These are phyloP conservation scores for Axilococcus clingmanii DNA, from an alignment of 139 green algal genomes.

Conservation along the genomic window DNA sequence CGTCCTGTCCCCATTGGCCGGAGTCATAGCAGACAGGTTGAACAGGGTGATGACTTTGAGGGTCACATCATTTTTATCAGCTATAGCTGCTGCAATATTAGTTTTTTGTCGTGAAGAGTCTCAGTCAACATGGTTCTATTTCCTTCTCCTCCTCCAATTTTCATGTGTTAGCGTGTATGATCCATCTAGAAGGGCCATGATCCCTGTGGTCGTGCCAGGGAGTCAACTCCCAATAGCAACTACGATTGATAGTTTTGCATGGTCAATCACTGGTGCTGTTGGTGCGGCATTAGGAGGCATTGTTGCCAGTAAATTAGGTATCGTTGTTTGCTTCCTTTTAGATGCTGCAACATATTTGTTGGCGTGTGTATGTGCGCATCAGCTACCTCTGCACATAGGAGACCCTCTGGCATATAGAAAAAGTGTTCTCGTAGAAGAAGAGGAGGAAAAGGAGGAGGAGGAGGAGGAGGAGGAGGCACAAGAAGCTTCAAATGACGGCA, in stretches of 20 bases:
- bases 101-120: slow-evolving; percentile 7
- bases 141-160: slow-evolving; percentile 17
- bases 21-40: slow-evolving; percentile 39
- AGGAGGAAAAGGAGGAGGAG: neutral
- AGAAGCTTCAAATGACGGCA: neutral
- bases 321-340: slow-evolving; percentile 27
- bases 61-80: slow-evolving; percentile 1
- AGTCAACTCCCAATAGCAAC: slow-evolving; percentile 29
- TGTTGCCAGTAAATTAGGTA: slow-evolving; percentile 22
- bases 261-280: slow-evolving; percentile 32
- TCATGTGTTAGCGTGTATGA: slow-evolving; percentile 8
- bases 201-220: slow-evolving; percentile 25
- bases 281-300: slow-evolving; percentile 28
- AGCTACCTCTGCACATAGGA: slow-evolving; percentile 12
- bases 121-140: slow-evolving; percentile 4
- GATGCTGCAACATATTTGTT: slow-evolving; percentile 30
- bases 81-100: slow-evolving; percentile 3
- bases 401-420: neutral
- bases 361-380: slow-evolving; percentile 15
- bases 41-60: slow-evolving; percentile 24
- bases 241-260: slow-evolving; percentile 37
- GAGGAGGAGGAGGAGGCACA: neutral
- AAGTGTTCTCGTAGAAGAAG: neutral
- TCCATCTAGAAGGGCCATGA: slow-evolving; percentile 25
- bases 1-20: slow-evolving; percentile 28